Evolutionary conservation across 768 basidiomycete genomes (phyloP).

Genomic region (Favolaschia claudopus): DNA sequence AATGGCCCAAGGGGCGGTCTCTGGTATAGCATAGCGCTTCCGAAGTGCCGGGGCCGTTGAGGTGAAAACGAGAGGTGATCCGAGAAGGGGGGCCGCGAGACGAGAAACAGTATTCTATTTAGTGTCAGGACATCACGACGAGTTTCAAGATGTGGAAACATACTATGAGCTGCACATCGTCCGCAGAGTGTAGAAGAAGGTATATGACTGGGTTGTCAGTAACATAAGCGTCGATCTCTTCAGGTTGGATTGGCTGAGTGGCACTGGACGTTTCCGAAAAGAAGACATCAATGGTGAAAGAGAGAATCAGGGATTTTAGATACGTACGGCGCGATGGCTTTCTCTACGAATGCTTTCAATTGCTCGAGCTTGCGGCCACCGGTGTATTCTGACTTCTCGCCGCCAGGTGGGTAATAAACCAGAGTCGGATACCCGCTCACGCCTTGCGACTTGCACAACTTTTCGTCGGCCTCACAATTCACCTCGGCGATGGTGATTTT

Average conservation of each 20-base stretch:
- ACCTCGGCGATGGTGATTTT: constrained; percentile 85
- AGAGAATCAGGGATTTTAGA: no score
- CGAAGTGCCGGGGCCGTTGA: constrained; percentile 47
- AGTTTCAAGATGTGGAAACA: background rate
- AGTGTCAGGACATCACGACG: constrained; percentile 27
- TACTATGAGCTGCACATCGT: constrained; percentile 43
- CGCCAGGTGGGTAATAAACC: constrained; percentile 66
- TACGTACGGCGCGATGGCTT: constrained; percentile 77
- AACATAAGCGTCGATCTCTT: constrained; percentile 52
- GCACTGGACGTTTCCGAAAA: constrained; percentile 36
- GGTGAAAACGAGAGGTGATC: constrained; percentile 53
- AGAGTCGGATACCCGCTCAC: constrained; percentile 88
- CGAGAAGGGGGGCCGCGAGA: constrained; percentile 52
- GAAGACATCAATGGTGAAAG: background rate
- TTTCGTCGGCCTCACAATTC: constrained; percentile 81
- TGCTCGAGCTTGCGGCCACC: constrained; percentile 76
- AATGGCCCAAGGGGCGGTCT: constrained; percentile 62
- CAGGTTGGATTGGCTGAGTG: constrained; percentile 46
- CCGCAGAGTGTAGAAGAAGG: constrained; percentile 57
- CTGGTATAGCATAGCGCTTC: constrained; percentile 45
- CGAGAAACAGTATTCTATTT: constrained; percentile 44
- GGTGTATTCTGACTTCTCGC: constrained; percentile 73
- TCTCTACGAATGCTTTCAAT: constrained; percentile 77
- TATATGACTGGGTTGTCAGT: constrained; percentile 62
- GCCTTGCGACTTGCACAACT: constrained; percentile 69